Evolutionary conservation across 1,139 yeast species (phyloP), one percentile per base, ranked within the genome.

Genomic region (Saccharomyces uvarum): DNA sequence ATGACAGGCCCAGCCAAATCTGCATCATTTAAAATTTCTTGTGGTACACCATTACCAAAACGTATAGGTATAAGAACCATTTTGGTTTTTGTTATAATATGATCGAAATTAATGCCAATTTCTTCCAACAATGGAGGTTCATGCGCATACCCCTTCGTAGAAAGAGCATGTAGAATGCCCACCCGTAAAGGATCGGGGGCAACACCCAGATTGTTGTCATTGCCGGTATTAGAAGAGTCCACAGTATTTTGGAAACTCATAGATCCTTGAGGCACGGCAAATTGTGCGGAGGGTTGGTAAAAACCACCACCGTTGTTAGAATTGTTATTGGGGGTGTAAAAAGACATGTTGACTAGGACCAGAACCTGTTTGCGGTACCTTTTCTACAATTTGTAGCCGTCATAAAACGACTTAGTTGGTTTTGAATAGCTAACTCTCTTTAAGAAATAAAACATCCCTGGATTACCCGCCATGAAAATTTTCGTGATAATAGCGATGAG

Each of bases 1-100:
- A 95, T 75, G 48, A 93, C 79, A 1, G 99, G 99, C 0, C 99
- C 99, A 0, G 98, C 97, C 63, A 93, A 77, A 69, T 93, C 99
- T 21, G 95, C 81, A 70, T 93, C 98, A 53, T 85, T 84, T 84
- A 90, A 83, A 54, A 90, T 85, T 64, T 89, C 95, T 64, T 68
- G 64, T 27, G 72, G 62, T 24, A 65, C 53, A 2, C 54, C 55
- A 47, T 67, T 80, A 44, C 83, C 80, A 46, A 77, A 74, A 56
- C 82, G 79, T 51, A 86, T 77, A 2, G 96, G 96, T 63, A 86
- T 86, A 67, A 93, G 78, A 24, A 90, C 99, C 2, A 95, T 88
- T 68, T 83, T 73, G 0, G 99, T 93, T 75, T 93, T 90, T 51
- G 82, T 78, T 63, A 85, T 82, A 63, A 93, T 93, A 68, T 93